Conservation (phyloP, 1,139 yeast species). For the Saccharomyces hybrid region DNA sequence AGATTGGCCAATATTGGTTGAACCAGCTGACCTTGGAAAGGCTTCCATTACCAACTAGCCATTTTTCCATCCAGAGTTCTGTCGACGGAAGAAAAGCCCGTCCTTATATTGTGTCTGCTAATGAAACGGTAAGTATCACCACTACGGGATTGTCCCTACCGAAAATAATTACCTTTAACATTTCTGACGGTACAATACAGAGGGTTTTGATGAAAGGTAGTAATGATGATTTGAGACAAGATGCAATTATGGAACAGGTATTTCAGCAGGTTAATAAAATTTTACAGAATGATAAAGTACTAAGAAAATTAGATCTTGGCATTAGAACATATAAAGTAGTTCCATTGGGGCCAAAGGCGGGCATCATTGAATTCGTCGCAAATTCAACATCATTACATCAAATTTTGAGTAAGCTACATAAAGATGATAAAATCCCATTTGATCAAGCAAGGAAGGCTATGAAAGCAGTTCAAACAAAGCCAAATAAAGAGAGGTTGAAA, state of each 20-base stretch:
- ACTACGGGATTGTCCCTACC: conserved; percentile 82
- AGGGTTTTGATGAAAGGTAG: conserved; percentile 72
- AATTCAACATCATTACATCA: conserved; percentile 69
- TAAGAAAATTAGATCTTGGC: conserved; percentile 49
- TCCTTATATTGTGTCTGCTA: conserved; percentile 43
- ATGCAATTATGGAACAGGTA: conserved; percentile 96
- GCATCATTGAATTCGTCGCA: conserved; percentile 84
- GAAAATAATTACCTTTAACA: conserved; percentile 52
- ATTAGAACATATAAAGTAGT: conserved; percentile 84
- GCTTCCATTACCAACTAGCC: conserved; percentile 66
- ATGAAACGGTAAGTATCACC: conserved; percentile 49
- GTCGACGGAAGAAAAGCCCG: conserved; percentile 37
- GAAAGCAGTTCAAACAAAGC: conserved; percentile 48
- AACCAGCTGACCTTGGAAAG: conserved; percentile 36
- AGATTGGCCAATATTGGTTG: conserved; percentile 53
- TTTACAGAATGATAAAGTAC: conserved; percentile 47
- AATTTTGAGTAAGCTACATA: conserved; percentile 53
- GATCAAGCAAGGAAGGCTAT: conserved; percentile 59
- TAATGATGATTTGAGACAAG: conserved; percentile 88
- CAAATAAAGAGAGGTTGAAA: conserved; percentile 41
- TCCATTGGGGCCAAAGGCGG: conserved; percentile 82
- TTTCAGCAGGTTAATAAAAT: conserved; percentile 79
- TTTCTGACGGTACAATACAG: conserved; percentile 52
- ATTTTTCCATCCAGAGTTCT: conserved; percentile 36
- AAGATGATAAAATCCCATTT: conserved; percentile 41